Conservation (phyloP, 345 rosid genomes). For the Populus davidiana region DNA sequence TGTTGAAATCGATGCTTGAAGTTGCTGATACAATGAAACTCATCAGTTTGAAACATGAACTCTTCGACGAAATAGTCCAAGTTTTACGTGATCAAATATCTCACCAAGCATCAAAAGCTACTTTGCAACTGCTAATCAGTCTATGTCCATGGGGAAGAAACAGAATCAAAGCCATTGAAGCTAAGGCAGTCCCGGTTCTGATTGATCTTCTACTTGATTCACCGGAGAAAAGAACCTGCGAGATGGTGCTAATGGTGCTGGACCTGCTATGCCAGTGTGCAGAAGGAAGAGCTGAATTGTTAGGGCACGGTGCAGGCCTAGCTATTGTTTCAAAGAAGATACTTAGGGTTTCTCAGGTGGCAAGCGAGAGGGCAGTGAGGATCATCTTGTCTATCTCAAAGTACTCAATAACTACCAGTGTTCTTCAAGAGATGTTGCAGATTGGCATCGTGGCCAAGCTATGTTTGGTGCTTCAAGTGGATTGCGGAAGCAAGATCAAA, state of each 20-base stretch:
- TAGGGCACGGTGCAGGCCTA: slow-evolving; percentile 37
- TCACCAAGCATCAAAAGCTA: slow-evolving; percentile 40
- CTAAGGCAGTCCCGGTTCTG: slow-evolving; percentile 30
- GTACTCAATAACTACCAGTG: slow-evolving; percentile 30
- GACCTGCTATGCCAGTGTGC: slow-evolving; percentile 44
- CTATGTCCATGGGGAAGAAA: slow-evolving; percentile 62
- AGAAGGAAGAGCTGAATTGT: slow-evolving; percentile 40
- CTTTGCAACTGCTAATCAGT: slow-evolving; percentile 37
- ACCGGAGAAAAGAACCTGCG: slow-evolving; percentile 32
- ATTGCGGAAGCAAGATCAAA: slow-evolving; percentile 28
- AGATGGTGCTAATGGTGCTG: slow-evolving; percentile 36
- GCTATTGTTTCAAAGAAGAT: slow-evolving; percentile 45
- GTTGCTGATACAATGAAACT: slow-evolving; percentile 46
- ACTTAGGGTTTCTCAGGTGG: slow-evolving; percentile 38
- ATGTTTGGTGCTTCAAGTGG: slow-evolving; percentile 41
- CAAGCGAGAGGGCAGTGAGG: slow-evolving; percentile 44
- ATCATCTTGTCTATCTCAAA: slow-evolving; percentile 31
- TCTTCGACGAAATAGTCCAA: slow-evolving; percentile 39
- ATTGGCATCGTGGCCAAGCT: slow-evolving; percentile 39
- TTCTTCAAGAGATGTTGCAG: slow-evolving; percentile 46
- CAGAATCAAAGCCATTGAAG: slow-evolving; percentile 52
- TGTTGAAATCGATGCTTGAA: slow-evolving; percentile 38
- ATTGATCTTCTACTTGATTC: slow-evolving; percentile 51
- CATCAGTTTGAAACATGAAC: slow-evolving; percentile 23
- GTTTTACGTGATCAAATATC: slow-evolving; percentile 48